These are phyloP conservation scores for Aureobasidium lini DNA, from an alignment of 2,329 filamentous ascomycete genomes.

Conservation along the genomic window DNA sequence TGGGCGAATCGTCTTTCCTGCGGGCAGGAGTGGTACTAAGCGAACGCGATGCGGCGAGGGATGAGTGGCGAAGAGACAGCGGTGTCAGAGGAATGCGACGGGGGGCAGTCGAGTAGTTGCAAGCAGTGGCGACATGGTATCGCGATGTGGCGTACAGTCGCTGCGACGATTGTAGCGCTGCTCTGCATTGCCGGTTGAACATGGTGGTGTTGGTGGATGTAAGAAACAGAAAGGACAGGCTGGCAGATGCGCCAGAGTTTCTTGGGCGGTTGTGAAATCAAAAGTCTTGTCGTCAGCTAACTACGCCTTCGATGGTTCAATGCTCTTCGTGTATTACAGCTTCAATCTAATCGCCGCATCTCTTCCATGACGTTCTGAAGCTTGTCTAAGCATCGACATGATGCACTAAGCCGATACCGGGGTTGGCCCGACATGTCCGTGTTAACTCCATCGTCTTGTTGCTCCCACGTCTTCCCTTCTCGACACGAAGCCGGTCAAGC, in stretches of 20 bases:
- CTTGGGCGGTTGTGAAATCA: background rate
- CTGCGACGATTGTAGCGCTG: conserved; percentile 35
- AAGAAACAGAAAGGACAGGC: conserved; percentile 10
- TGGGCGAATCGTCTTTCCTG: conserved; percentile 50
- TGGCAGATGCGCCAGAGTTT: background rate
- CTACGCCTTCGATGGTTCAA: background rate
- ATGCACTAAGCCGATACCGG: conserved; percentile 2
- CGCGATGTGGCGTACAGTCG: conserved; percentile 23
- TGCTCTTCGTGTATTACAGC: conserved; percentile 12
- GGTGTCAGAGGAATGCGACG: conserved; percentile 17
- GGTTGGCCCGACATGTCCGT: background rate
- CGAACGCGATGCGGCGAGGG: conserved; percentile 23
- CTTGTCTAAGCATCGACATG: conserved; percentile 34
- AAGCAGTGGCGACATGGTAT: conserved; percentile 19
- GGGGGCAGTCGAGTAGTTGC: conserved; percentile 8
- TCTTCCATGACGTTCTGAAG: conserved; percentile 28
- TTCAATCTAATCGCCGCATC: conserved; percentile 4
- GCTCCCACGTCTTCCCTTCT: background rate
- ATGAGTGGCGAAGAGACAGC: conserved; percentile 19
- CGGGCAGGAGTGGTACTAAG: conserved; percentile 38
- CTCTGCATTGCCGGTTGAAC: conserved; percentile 53
- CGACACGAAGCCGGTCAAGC: background rate
- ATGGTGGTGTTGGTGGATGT: background rate
- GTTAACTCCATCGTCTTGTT: background rate
- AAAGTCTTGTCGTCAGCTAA: background rate